Percentiles rank a stretch among this genome's conserved stretches.
Conservation (phyloP, 2,329 filamentous ascomycete species). For the Chrysosporium queenslandicum region DNA sequence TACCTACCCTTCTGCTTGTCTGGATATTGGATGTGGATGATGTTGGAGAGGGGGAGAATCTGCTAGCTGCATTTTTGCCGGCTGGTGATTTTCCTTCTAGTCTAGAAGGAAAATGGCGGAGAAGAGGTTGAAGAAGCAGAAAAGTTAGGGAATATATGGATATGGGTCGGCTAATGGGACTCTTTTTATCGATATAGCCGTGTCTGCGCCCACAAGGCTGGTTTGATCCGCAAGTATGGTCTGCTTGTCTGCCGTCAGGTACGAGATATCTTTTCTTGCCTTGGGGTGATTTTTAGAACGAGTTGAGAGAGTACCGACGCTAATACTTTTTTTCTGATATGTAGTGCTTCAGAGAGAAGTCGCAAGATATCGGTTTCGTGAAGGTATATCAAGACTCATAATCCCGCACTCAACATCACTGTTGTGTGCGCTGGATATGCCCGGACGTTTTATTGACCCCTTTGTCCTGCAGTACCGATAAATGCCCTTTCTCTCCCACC, state of each 20-base stretch:
- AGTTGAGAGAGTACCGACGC: background rate
- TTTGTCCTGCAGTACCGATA: conserved; percentile 14
- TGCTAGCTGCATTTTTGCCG: background rate
- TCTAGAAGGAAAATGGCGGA: conserved; percentile 6
- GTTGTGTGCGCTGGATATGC: background rate
- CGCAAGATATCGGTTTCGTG: conserved; percentile 56
- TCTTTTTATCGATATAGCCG: conserved; percentile 44
- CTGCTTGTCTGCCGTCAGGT: conserved; percentile 62
- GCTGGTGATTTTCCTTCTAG: background rate
- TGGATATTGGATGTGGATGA: background rate
- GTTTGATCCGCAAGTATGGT: conserved; percentile 99
- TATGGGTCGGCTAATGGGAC: conserved; percentile 1
- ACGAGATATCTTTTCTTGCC: background rate
- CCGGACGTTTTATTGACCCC: background rate
- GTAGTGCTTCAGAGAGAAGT: conserved; percentile 61
- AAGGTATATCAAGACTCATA: conserved; percentile 41
- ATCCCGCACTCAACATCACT: background rate
- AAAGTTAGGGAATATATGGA: background rate
- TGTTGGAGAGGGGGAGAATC: background rate
- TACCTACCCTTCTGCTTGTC: conserved; percentile 22
- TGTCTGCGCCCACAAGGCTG: conserved; percentile 87
- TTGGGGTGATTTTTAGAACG: background rate
- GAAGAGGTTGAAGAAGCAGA: no score
- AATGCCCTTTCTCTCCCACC: conserved; percentile 6
- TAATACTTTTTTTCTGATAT: conserved; percentile 4